Conservation (phyloP, 352 stramenopile species). For the Plasmopara halstedii region DNA sequence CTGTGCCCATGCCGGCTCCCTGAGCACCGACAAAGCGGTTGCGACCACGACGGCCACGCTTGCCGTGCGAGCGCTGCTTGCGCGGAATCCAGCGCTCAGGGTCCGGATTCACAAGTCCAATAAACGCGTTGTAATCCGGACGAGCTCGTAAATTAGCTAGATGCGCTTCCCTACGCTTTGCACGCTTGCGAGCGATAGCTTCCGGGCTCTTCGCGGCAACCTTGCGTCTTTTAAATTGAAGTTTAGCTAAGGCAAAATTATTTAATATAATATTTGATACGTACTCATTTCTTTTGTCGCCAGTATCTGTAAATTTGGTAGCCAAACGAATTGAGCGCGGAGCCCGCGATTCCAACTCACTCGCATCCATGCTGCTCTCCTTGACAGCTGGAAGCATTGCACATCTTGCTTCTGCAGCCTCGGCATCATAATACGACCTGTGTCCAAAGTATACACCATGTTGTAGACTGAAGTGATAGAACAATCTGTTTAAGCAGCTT, state of each 20-base stretch:
- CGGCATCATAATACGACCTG: slow-evolving; percentile 69
- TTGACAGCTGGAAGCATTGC: slow-evolving; percentile 51
- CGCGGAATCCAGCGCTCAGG: slow-evolving; percentile 81
- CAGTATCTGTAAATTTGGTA: slow-evolving; percentile 46
- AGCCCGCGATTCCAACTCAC: slow-evolving; percentile 55
- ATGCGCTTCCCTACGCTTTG: slow-evolving; percentile 57
- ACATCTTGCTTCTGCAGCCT: slow-evolving; percentile 52
- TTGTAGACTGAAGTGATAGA: background rate
- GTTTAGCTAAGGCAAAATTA: background rate
- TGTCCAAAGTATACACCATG: slow-evolving; percentile 3
- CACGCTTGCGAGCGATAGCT: slow-evolving; percentile 60
- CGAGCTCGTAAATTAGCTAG: slow-evolving; percentile 49
- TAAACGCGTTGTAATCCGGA: slow-evolving; percentile 69
- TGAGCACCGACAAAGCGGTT: slow-evolving; percentile 82
- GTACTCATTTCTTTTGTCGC: slow-evolving; percentile 79
- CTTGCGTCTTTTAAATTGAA: slow-evolving; percentile 35
- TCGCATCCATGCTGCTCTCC: slow-evolving; percentile 48
- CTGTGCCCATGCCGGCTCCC: slow-evolving; percentile 64
- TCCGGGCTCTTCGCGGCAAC: slow-evolving; percentile 66
- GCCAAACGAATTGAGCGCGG: slow-evolving; percentile 51
- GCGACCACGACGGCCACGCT: slow-evolving; percentile 62
- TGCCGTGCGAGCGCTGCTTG: slow-evolving; percentile 75
- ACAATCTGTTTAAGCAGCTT: slow-evolving; percentile 13
- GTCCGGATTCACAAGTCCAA: slow-evolving; percentile 68
- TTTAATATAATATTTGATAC: slow-evolving; percentile 7